A percentile compares a stretch with the other conserved stretches of the same genome.
phyloP scores from a whole-genome alignment of 805 yeast species.

The Ogataea siamensis region DNA sequence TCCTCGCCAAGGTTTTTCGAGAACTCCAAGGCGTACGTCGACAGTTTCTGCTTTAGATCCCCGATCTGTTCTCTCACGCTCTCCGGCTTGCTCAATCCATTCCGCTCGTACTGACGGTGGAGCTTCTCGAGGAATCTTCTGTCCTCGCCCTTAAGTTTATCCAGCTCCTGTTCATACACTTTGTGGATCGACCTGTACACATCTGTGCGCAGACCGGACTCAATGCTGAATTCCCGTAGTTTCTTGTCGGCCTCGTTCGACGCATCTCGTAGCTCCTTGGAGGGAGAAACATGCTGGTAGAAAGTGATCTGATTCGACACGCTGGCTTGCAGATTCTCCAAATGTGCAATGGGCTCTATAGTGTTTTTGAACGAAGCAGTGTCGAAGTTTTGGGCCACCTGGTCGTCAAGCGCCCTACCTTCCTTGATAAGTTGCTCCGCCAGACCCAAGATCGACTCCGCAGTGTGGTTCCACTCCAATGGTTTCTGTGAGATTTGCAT shows the following conservation, averaged over 20 bases:
- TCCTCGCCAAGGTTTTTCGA: constrained; percentile 71
- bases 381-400: constrained; percentile 44
- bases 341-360: constrained; percentile 49
- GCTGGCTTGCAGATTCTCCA: constrained; percentile 49
- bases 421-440: constrained; percentile 46
- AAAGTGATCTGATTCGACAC: constrained; percentile 56
- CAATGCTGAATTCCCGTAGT: constrained; percentile 58
- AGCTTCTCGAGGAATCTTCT: constrained; percentile 55
- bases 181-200: constrained; percentile 57
- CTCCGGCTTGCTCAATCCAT: constrained; percentile 62
- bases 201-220: constrained; percentile 63
- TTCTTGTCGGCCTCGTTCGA: constrained; percentile 61
- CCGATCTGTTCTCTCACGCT: constrained; percentile 56
- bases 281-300: constrained; percentile 68
- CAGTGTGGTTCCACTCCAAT: constrained; percentile 61
- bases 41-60: constrained; percentile 55
- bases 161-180: constrained; percentile 42
- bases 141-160: constrained; percentile 49
- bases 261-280: constrained; percentile 67
- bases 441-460: constrained; percentile 43
- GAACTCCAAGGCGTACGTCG: constrained; percentile 55
- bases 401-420: constrained; percentile 48
- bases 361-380: constrained; percentile 56
- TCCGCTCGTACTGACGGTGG: constrained; percentile 56
- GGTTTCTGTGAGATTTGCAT: constrained; percentile 34